Base-by-base conservation (phyloP, 1,284 basidiomycete species). In the Inonotus hispidus region DNA sequence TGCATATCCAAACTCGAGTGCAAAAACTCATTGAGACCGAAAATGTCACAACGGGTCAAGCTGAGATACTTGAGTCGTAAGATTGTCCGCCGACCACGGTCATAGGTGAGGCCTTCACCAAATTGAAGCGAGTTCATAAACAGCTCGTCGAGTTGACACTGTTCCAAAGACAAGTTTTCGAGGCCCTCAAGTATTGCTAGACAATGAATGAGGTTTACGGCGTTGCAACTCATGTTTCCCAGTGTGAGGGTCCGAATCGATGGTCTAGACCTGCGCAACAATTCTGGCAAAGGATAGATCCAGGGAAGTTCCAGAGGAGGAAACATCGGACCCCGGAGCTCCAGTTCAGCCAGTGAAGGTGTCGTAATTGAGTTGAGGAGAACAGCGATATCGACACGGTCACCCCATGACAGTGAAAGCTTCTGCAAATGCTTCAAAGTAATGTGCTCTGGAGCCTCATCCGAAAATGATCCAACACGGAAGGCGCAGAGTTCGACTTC, bases 401-500 rank as follows among this genome's bases (percentile, higher is more conserved):
- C 53, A 11, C 29, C 23, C 59, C 59, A 60, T 10, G 19, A n/a
- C 7, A 60, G 45, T 13, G 29, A 56, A 13, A 56, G 59, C 32
- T 43, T 60, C 16, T 19, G 21, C 29, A 60, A 23, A 25, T 45
- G 50, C n/a, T 6, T 11, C n/a, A 60, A 27, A 19, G 29, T 35
- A 5, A 37, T 13, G 4, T 14, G 16, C 35, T 41, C 49, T 0
- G n/a, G 52, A n/a, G 21, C 41, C 8, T 49, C 32, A 16, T 45
- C 25, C 8, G 39, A 4, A n/a, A 41, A 54, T 13, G 29, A 8
- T 10, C 59, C 59, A 6, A 60, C 3, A 21, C 53, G 52, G 8
- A 60, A 10, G 7, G 53, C 53, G 38, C 59, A 60, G 43, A 43
- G 21, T 32, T 60, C 59, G 8, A 60, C 29, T 19, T 47, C 25